Conservation (phyloP, 2,329 filamentous ascomycete genomes). For the Xylariaceae sp. region DNA sequence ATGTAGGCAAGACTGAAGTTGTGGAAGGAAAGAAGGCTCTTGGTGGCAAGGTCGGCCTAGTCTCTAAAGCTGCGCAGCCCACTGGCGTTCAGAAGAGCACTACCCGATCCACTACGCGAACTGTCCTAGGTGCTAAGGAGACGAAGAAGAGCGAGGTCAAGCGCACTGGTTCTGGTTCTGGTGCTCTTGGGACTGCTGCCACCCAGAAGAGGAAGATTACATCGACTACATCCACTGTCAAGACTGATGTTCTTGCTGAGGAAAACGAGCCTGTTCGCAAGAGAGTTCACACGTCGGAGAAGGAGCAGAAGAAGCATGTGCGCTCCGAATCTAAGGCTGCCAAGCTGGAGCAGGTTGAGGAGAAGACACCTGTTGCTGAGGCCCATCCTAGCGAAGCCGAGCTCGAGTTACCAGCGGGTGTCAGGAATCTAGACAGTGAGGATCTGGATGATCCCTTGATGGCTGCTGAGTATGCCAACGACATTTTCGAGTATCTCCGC, state of each 20-base stretch:
- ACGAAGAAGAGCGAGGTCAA: slow-evolving; percentile 74
- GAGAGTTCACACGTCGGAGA: slow-evolving; percentile 63
- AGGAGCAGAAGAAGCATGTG: slow-evolving; percentile 54
- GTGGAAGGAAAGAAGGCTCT: slow-evolving; percentile 77
- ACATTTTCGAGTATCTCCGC: slow-evolving; percentile 95
- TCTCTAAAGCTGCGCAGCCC: slow-evolving; percentile 81
- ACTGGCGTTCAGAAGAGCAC: slow-evolving; percentile 79
- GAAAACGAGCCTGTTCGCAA: slow-evolving; percentile 74
- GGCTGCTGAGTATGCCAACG: slow-evolving; percentile 95
- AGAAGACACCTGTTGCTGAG: slow-evolving; percentile 38
- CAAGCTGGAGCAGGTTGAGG: slow-evolving; percentile 42
- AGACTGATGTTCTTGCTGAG: slow-evolving; percentile 65
- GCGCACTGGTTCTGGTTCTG: slow-evolving; percentile 75
- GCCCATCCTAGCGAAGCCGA: slow-evolving; percentile 36
- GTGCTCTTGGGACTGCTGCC: slow-evolving; percentile 64
- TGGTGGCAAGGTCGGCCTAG: slow-evolving; percentile 66
- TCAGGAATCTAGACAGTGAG: slow-evolving; percentile 79
- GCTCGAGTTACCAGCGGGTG: slow-evolving; percentile 46
- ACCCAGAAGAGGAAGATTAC: slow-evolving; percentile 72
- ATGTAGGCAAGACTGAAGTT: slow-evolving; percentile 80
- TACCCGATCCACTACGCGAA: slow-evolving; percentile 64
- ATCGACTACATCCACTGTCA: slow-evolving; percentile 60
- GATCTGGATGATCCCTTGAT: slow-evolving; percentile 94
- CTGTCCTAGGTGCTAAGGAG: slow-evolving; percentile 71
- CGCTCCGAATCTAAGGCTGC: slow-evolving; percentile 42